phyloP scores from a whole-genome alignment of 129 eudicot genomes.

The Centrapalus pauciflorus region DNA sequence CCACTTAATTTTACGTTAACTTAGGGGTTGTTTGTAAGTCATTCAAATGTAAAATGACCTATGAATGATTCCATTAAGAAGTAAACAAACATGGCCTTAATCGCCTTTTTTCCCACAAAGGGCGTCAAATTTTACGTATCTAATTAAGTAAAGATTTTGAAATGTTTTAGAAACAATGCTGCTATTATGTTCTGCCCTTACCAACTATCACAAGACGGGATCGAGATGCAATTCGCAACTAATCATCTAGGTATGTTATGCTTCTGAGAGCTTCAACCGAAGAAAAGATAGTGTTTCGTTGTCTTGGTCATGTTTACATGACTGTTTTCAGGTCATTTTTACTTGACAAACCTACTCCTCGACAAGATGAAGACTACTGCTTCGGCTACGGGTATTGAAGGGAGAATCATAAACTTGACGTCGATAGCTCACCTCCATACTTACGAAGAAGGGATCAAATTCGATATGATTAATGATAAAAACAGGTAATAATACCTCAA shows the following conservation, averaged over 20 bases:
- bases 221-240: slow-evolving; percentile 89
- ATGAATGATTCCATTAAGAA: too few species aligned
- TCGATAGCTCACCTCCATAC: slow-evolving; percentile 66
- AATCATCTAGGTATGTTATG: slow-evolving; percentile 85
- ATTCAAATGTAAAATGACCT: too few species aligned
- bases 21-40: too few species aligned
- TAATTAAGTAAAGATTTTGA: background rate
- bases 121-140: background rate
- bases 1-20: too few species aligned
- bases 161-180: slow-evolving; percentile 81
- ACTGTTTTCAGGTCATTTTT: slow-evolving; percentile 59
- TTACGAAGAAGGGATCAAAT: slow-evolving; percentile 59
- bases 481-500: slow-evolving; percentile 58
- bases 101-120: too few species aligned
- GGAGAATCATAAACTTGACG: slow-evolving; percentile 71
- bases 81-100: too few species aligned
- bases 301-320: slow-evolving; percentile 2
- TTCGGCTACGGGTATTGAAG: slow-evolving; percentile 46
- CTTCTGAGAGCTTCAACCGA: background rate
- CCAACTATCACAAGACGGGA: slow-evolving; percentile 77
- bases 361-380: slow-evolving; percentile 81
- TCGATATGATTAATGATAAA: slow-evolving; percentile 56
- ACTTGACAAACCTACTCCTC: slow-evolving; percentile 68
- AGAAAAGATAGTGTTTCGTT: background rate
- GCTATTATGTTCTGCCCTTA: slow-evolving; percentile 90